Base-by-base conservation (phyloP, 441 rosid genomes). In the California macrophylla region DNA sequence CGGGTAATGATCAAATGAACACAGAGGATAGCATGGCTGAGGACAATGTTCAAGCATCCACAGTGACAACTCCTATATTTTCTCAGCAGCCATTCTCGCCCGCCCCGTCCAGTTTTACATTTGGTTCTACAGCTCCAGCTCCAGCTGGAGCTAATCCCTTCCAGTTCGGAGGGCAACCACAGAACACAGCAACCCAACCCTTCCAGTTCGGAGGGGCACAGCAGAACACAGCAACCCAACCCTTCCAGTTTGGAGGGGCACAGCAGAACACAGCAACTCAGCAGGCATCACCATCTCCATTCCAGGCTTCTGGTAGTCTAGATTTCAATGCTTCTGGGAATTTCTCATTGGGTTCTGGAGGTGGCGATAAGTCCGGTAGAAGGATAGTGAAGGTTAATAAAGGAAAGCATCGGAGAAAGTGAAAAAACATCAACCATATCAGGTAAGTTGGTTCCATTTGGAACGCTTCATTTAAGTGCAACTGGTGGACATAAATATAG, bases 11-110 rank as follows among this genome's bases (percentile, higher is more conserved):
- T 82, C 96, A 90, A 68, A 81, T 89, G 85, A 83, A 72, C 79
- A 81, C 90, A 93, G 99, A 89, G 82, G 99, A 94, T 76, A 89
- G 93, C 78, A 94, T 94, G 99, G 91, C 97, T 6, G 98, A 90
- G 83, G 98, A 94, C 83, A 83, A 86, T 2, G 80, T 87, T 67
- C 97, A 81, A 70, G 83, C 90, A 30, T 71, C 84, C 26, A 61
- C 84, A 28, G 76, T 88, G 12, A 9, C 85, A 12, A 79, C 67
- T 67, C 67, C 89, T 13, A 74, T 69, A 56, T 87, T 87, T 83
- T 85, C 81, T 74, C 96, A 84, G 70, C 83, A 75, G 64, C 66
- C 90, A 6, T 69, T 71, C 71, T 12, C 83, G 18, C 74, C 79
- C 1, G 8, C 76, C n/a, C 74, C 82, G 16, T 28, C 87, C 64